These are phyloP conservation scores for Aspergillus tamarii DNA, from an alignment of 2,329 filamentous ascomycete genomes.

Conservation along the genomic window DNA sequence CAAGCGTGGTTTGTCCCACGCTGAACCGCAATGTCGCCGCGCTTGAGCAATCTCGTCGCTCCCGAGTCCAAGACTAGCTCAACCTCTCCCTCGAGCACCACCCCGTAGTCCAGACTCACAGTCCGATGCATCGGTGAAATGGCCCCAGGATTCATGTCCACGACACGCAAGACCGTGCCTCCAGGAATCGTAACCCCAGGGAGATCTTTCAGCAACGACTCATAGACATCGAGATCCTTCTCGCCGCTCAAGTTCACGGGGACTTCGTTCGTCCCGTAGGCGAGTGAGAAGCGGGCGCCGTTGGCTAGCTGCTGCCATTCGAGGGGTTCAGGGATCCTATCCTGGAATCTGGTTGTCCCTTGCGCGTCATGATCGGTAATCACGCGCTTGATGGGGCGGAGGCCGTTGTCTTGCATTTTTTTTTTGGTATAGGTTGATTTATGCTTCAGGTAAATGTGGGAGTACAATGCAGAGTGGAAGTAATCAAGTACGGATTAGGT, in stretches of 20 bases:
- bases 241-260: background rate
- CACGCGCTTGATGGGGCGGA: background rate
- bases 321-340: background rate
- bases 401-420: background rate
- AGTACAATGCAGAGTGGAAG: background rate
- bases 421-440: background rate
- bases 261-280: background rate
- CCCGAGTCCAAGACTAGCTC: slow-evolving; percentile 6
- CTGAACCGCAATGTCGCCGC: slow-evolving; percentile 15
- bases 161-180: background rate
- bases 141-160: background rate
- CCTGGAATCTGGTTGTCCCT: background rate
- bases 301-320: background rate
- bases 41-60: slow-evolving; percentile 7
- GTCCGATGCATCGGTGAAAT: background rate
- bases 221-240: background rate
- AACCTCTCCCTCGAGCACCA: background rate
- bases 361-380: background rate
- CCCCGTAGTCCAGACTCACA: background rate
- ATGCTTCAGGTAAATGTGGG: background rate
- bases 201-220: background rate
- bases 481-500: background rate
- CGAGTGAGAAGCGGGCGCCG: background rate
- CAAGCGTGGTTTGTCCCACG: slow-evolving; percentile 14
- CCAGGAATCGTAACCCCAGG: background rate